A percentile compares a stretch with the other conserved stretches of the same genome.
These are phyloP conservation scores for Pyrus communis DNA, from an alignment of 306 rosid species.

Conservation along the genomic window DNA sequence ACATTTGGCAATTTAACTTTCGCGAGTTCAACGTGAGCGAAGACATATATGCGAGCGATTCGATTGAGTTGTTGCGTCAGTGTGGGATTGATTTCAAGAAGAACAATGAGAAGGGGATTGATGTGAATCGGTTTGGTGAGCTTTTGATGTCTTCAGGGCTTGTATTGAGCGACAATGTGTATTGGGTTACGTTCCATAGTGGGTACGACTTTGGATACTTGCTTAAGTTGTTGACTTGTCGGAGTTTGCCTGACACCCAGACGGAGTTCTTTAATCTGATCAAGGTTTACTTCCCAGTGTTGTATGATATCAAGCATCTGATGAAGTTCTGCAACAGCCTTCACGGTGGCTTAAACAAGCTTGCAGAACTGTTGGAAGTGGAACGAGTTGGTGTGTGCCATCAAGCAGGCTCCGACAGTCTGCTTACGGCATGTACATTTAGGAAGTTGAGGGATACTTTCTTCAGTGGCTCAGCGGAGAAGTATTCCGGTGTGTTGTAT, in stretches of 20 bases:
- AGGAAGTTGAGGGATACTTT: conserved; percentile 54
- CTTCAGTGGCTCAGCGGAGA: conserved; percentile 54
- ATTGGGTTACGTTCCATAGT: conserved; percentile 63
- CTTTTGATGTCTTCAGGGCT: conserved; percentile 62
- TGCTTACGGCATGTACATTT: conserved; percentile 47
- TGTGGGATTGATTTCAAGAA: conserved; percentile 68
- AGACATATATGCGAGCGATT: conserved; percentile 59
- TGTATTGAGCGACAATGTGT: conserved; percentile 39
- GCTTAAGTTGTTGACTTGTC: conserved; percentile 57
- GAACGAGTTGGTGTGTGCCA: conserved; percentile 62
- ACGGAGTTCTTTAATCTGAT: conserved; percentile 50
- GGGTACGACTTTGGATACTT: conserved; percentile 67
- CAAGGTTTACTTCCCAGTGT: conserved; percentile 42
- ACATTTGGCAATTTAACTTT: conserved; percentile 64
- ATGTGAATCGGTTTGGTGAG: conserved; percentile 54
- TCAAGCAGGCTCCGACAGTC: conserved; percentile 73
- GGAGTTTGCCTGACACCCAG: conserved; percentile 40
- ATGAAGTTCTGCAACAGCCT: conserved; percentile 75
- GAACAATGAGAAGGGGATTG: conserved; percentile 61
- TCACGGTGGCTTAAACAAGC: conserved; percentile 67
- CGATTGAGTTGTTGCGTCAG: conserved; percentile 53
- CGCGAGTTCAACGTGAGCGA: conserved; percentile 51
- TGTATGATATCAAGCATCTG: conserved; percentile 66
- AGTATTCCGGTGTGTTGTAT: conserved; percentile 54
- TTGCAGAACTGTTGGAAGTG: conserved; percentile 60